Conservation (phyloP, 2,329 filamentous ascomycete genomes). For the Exophiala mesophila region DNA sequence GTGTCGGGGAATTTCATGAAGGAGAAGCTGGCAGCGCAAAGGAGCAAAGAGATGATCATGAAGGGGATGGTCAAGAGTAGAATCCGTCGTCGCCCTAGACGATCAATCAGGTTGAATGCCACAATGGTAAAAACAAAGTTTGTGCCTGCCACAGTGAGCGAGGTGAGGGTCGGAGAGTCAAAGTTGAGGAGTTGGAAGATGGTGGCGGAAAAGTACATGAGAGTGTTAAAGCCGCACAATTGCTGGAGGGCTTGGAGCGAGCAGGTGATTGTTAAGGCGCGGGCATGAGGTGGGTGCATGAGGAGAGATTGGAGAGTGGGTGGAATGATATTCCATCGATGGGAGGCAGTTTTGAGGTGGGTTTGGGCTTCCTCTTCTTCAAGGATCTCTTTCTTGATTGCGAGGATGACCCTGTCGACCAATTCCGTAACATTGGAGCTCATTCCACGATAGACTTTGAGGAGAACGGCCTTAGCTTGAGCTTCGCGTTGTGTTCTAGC, state of each 20-base stretch:
- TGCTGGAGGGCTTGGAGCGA: slow-evolving; percentile 84
- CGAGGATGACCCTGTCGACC: slow-evolving; percentile 58
- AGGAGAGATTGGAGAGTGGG: slow-evolving; percentile 36
- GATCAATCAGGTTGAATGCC: slow-evolving; percentile 72
- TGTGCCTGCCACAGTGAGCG: slow-evolving; percentile 73
- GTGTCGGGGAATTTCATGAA: slow-evolving; percentile 48
- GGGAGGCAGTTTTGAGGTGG: slow-evolving; percentile 13
- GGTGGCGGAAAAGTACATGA: slow-evolving; percentile 88
- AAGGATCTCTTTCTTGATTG: slow-evolving; percentile 70
- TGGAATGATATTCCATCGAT: slow-evolving; percentile 15
- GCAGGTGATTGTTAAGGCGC: slow-evolving; percentile 79
- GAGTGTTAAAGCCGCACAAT: slow-evolving; percentile 80
- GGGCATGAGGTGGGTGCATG: slow-evolving; percentile 30
- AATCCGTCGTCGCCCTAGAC: slow-evolving; percentile 71
- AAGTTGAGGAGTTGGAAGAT: slow-evolving; percentile 77
- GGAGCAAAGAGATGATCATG: slow-evolving; percentile 69
- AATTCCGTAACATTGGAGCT: slow-evolving; percentile 38
- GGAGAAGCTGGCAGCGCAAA: slow-evolving; percentile 69
- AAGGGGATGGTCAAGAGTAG: slow-evolving; percentile 77
- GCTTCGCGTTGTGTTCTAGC: slow-evolving; percentile 61
- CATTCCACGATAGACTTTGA: slow-evolving; percentile 54
- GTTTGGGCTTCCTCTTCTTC: slow-evolving; percentile 55
- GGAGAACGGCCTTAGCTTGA: slow-evolving; percentile 62
- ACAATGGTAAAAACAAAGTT: slow-evolving; percentile 76
- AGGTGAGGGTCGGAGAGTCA: slow-evolving; percentile 70